A percentile compares a stretch with the other conserved stretches of the same genome.
Conservation (phyloP, 2,329 filamentous ascomycete species). For the Cladosporium velox region DNA sequence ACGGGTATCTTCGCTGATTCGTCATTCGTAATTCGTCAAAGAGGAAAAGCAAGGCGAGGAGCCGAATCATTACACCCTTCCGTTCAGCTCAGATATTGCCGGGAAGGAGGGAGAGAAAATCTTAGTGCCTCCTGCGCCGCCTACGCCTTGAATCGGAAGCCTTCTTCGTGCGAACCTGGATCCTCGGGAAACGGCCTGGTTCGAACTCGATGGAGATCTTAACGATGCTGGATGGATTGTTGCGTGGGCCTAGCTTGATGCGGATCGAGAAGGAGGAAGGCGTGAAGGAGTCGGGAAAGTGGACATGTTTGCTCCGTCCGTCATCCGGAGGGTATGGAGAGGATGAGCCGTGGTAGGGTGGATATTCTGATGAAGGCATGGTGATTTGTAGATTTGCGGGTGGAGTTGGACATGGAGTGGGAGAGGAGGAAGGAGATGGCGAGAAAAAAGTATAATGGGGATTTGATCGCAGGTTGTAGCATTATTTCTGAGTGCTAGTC, state of each 20-base stretch:
- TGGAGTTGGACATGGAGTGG: neutral
- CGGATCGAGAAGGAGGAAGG: conserved; percentile 32
- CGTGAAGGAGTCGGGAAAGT: conserved; percentile 32
- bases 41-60: neutral
- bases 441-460: neutral
- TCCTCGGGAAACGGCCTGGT: conserved; percentile 31
- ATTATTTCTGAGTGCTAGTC: conserved; percentile 1
- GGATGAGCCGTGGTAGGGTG: conserved; percentile 4
- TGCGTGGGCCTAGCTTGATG: conserved; percentile 32
- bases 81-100: neutral
- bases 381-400: neutral
- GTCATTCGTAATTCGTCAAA: neutral
- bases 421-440: neutral
- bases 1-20: neutral
- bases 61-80: neutral
- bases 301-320: conserved; percentile 23
- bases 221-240: conserved; percentile 31
- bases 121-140: conserved; percentile 16
- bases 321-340: neutral
- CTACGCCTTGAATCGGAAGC: conserved; percentile 25
- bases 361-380: conserved; percentile 19
- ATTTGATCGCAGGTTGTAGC: too few relatives aligned
- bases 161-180: conserved; percentile 34
- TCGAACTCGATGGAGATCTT: conserved; percentile 36
- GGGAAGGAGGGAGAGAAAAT: too few relatives aligned